Percentiles rank a stretch among this genome's conserved stretches.
phyloP scores from a whole-genome alignment of 257 asterid genomes.

The Nicotiana tomentosiformis region DNA sequence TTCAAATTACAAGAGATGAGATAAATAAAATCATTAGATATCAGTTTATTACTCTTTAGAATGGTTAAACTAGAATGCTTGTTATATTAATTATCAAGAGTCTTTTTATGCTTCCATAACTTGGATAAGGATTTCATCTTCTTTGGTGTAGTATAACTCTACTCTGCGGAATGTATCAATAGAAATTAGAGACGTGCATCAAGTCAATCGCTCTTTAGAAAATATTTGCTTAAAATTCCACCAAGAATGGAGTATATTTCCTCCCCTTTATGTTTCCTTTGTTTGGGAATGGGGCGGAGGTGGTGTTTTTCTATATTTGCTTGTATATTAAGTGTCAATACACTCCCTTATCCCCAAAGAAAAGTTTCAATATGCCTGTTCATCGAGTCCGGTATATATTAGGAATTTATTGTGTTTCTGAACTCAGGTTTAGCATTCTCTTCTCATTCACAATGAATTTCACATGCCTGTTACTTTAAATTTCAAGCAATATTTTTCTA shows the following conservation, averaged over 20 bases:
- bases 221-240: background rate
- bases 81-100: no score
- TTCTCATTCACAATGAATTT: background rate
- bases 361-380: background rate
- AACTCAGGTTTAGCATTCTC: background rate
- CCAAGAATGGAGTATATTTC: background rate
- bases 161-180: no score
- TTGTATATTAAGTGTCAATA: background rate
- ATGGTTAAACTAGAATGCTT: no score
- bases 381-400: background rate
- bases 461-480: background rate
- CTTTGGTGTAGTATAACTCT: no score
- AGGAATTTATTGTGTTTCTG: background rate
- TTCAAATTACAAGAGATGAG: no score
- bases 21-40: no score
- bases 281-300: background rate
- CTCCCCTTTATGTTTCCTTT: background rate
- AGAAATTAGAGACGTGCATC: background rate
- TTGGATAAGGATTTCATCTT: no score
- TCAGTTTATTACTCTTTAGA: no score
- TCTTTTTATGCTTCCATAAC: no score
- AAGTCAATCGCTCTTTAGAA: background rate
- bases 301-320: background rate
- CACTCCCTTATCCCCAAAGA: background rate
- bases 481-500: background rate